These are phyloP conservation scores for Fragilariopsis cylindrus DNA, from an alignment of 108 stramenopile species.

Conservation along the genomic window DNA sequence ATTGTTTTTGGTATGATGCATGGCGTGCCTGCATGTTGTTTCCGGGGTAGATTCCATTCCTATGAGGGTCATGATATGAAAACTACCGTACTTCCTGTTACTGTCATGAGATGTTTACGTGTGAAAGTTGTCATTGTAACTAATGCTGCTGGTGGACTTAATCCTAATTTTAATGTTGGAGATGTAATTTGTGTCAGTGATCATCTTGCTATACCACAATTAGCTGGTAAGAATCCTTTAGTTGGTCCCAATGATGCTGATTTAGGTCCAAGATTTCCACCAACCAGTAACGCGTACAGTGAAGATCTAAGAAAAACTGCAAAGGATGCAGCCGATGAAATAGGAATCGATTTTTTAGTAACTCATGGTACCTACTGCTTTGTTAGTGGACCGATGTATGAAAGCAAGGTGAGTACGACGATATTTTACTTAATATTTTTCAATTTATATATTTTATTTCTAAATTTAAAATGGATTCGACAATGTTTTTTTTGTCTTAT, in stretches of 20 bases:
- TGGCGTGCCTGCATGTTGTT: constrained; percentile 69
- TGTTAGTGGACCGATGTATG: constrained; percentile 93
- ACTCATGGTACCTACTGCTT: constrained; percentile 86
- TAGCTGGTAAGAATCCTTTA: constrained; percentile 89
- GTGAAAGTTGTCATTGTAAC: constrained; percentile 84
- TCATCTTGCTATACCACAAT: constrained; percentile 83
- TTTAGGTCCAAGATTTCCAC: constrained; percentile 88
- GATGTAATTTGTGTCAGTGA: constrained; percentile 88
- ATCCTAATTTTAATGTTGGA: constrained; percentile 75
- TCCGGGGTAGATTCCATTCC: constrained; percentile 91
- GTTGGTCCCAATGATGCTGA: constrained; percentile 88
- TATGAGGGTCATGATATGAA: constrained; percentile 93
- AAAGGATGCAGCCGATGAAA: constrained; percentile 47
- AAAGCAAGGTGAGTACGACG: constrained; percentile 48
- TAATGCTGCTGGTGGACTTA: constrained; percentile 92
- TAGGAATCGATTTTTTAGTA: constrained; percentile 57
- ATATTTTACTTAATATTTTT: neutral
- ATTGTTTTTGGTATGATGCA: constrained; percentile 80
- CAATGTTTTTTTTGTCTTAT: neutral
- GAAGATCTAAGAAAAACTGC: constrained; percentile 48
- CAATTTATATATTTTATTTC: neutral
- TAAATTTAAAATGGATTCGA: neutral
- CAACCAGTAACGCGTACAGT: constrained; percentile 79
- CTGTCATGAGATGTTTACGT: constrained; percentile 80
- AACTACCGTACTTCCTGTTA: constrained; percentile 82